Evolutionary conservation across 2,329 filamentous ascomycete species (phyloP).

Genomic region (Colletotrichum shisoi): DNA sequence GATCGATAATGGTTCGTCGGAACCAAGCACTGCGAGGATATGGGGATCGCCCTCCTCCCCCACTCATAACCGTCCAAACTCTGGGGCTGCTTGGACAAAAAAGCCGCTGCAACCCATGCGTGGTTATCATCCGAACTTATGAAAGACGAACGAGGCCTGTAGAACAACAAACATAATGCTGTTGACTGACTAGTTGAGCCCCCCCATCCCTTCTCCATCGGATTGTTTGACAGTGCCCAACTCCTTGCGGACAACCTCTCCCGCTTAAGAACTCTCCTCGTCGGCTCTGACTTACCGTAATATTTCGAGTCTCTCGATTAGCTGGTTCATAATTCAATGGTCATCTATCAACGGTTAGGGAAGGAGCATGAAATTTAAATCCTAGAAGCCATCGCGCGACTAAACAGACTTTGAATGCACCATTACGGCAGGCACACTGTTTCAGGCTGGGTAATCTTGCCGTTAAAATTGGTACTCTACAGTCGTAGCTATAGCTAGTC

Average conservation of each 20-base stretch:
- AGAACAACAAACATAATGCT: background rate
- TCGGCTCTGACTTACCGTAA: background rate
- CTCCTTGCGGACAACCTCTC: background rate
- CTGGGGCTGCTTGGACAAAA: background rate
- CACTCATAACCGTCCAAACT: background rate
- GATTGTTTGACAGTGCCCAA: background rate
- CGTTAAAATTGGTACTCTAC: conserved; percentile 11
- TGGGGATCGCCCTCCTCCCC: background rate
- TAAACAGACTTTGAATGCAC: background rate
- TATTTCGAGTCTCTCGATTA: background rate
- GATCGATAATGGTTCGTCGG: background rate
- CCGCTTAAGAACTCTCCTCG: no score
- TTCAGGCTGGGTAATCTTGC: conserved; percentile 1
- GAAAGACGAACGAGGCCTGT: background rate
- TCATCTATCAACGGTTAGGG: background rate
- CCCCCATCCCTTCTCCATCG: background rate
- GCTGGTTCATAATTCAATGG: background rate
- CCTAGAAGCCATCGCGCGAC: background rate
- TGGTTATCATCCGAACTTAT: background rate
- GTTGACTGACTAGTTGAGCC: background rate
- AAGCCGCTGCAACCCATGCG: background rate
- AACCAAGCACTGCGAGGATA: background rate
- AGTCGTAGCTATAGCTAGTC: conserved; percentile 11
- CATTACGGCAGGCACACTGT: background rate
- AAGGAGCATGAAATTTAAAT: background rate